Percentiles rank a stretch among this genome's conserved stretches.
phyloP scores from a whole-genome alignment of 257 asterid genomes.

The Solanum pinnatisectum region DNA sequence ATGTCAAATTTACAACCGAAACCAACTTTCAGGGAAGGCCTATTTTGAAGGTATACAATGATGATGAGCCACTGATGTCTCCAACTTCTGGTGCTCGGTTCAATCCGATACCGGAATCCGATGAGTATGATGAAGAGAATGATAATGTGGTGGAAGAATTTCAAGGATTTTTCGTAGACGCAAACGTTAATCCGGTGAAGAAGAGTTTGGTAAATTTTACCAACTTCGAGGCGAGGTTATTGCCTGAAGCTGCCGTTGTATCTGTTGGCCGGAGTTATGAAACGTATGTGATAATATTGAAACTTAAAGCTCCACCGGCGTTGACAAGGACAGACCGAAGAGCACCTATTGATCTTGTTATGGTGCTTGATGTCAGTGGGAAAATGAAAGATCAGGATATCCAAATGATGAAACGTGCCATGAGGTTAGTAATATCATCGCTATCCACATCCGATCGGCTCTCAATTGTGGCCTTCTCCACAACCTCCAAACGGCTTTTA shows the following conservation, averaged over 20 bases:
- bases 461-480: conserved; percentile 86
- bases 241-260: conserved; percentile 69
- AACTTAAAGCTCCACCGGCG: conserved; percentile 55
- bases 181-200: conserved; percentile 14
- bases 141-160: conserved; percentile 41
- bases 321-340: conserved; percentile 15
- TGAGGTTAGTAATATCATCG: conserved; percentile 69
- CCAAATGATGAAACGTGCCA: conserved; percentile 49
- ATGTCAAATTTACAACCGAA: background rate
- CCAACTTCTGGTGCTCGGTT: conserved; percentile 61
- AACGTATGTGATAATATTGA: conserved; percentile 57
- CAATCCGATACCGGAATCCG: conserved; percentile 82
- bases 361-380: conserved; percentile 65
- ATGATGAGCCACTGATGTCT: conserved; percentile 82
- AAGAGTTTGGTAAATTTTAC: background rate
- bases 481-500: conserved; percentile 69
- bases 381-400: conserved; percentile 52
- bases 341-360: conserved; percentile 79
- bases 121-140: conserved; percentile 57
- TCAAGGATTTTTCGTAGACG: conserved; percentile 47
- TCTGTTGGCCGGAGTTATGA: conserved; percentile 62
- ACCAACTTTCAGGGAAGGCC: conserved; percentile 2
- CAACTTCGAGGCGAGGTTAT: conserved; percentile 40
- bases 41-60: conserved; percentile 65
- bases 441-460: conserved; percentile 76